Base-by-base conservation (phyloP, 345 rosid genomes). In the Punica granatum region DNA sequence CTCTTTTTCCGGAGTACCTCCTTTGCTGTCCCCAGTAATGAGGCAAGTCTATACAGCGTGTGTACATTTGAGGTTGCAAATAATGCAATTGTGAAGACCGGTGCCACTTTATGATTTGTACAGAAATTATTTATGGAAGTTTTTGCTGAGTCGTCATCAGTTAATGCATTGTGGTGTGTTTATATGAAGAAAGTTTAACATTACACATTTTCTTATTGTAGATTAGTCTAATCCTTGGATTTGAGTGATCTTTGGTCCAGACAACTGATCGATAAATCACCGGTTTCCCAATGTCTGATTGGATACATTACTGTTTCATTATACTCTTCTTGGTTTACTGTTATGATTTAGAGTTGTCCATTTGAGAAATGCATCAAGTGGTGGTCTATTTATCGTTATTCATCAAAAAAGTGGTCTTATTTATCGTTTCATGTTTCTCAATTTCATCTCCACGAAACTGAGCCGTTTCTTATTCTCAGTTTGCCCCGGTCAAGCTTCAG, bases 51-150 rank as follows among this genome's bases (percentile, higher is more conserved):
- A 74, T 77, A 70, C 70, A 39, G 64, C 60, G 65, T 74, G 74
- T 81, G 79, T 85, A 79, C 77, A 83, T 78, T 77, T 72, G 71
- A 60, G 71, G 53, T 54, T 78, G 75, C 77, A 72, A 82, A 76
- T 79, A 79, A 78, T 78, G 66, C 60, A 72, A 10, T 30, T 61
- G 33, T 58, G 75, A 68, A 66, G 65, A 72, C 81, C 73, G 68
- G 63, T 60, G 74, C 77, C 35, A 16, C 64, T 34, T 19, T 75
- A 28, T 70, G 70, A 73, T 75, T 72, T 80, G 77, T 79, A 74
- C 72, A 70, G 68, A 59, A 46, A 23, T 69, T 64, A 70, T 77
- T 76, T 41, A 36, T 31, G 66, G 71, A 74, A 41, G 63, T n/a
- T 23, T n/a, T 54, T 42, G 37, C 16, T 25, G 26, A n/a, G 63